phyloP scores from a whole-genome alignment of 148 eudicot genomes.

The Amaranthus hypochondriacus region DNA sequence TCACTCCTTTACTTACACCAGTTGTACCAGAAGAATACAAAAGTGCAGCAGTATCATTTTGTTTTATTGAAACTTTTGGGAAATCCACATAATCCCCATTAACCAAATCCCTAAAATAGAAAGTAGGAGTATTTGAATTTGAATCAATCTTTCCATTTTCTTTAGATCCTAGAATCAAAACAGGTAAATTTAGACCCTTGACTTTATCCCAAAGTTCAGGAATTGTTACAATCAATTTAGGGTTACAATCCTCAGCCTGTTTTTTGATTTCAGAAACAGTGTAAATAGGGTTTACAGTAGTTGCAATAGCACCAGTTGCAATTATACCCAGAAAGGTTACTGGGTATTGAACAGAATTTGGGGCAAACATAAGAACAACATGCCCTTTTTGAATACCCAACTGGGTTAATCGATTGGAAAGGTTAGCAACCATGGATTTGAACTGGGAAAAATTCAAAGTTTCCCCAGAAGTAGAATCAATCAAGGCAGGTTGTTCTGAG shows the following conservation, averaged over 20 bases:
- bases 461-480: conserved; percentile 52
- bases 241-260: conserved; percentile 52
- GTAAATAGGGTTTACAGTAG: conserved; percentile 57
- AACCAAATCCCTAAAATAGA: conserved; percentile 40
- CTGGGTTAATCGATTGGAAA: conserved; percentile 41
- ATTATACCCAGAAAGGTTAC: conserved; percentile 44
- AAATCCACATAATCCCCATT: conserved; percentile 33
- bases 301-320: conserved; percentile 58
- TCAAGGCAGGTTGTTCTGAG: conserved; percentile 50
- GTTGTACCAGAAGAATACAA: conserved; percentile 79
- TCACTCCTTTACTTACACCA: conserved; percentile 65
- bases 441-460: conserved; percentile 41
- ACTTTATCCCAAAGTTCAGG: conserved; percentile 43
- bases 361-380: conserved; percentile 60
- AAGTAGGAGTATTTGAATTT: conserved; percentile 6
- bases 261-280: conserved; percentile 50
- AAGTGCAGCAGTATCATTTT: conserved; percentile 52
- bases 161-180: conserved; percentile 36
- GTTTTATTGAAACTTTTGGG: conserved; percentile 27
- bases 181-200: conserved; percentile 39
- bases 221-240: conserved; percentile 51
- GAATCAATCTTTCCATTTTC: background rate
- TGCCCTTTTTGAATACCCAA: conserved; percentile 49
- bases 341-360: conserved; percentile 59
- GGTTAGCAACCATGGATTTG: conserved; percentile 44